phyloP scores from a whole-genome alignment of 2,329 filamentous ascomycete species.

The Venturia carpophila region DNA sequence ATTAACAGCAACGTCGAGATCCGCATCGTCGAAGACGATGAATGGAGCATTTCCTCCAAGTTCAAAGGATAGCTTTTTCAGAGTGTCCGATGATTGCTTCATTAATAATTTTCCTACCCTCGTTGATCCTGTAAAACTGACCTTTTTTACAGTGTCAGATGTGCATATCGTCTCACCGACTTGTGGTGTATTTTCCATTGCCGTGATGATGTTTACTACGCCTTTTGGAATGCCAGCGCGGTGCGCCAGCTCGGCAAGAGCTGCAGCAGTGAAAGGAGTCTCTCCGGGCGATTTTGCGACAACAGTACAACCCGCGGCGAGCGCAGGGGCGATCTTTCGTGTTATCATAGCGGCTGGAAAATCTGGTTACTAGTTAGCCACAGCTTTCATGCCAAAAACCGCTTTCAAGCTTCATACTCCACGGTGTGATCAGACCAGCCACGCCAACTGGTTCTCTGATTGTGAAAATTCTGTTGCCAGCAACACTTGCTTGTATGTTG shows the following conservation, averaged over 20 bases:
- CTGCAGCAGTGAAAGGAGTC: constrained; percentile 85
- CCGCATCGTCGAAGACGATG: constrained; percentile 93
- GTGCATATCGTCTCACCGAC: constrained; percentile 73
- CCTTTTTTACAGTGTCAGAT: constrained; percentile 69
- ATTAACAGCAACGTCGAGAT: constrained; percentile 73
- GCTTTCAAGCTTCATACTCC: constrained; percentile 21
- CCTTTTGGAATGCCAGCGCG: constrained; percentile 84
- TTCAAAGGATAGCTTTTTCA: constrained; percentile 84
- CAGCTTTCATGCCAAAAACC: background rate
- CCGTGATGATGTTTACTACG: constrained; percentile 82
- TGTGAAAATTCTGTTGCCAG: constrained; percentile 68
- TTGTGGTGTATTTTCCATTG: constrained; percentile 68
- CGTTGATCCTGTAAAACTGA: constrained; percentile 82
- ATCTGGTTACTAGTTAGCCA: constrained; percentile 55
- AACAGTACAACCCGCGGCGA: constrained; percentile 92
- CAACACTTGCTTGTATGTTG: constrained; percentile 60
- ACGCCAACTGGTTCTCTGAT: constrained; percentile 80
- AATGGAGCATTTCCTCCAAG: constrained; percentile 93
- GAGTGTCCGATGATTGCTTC: constrained; percentile 75
- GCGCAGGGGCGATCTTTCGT: constrained; percentile 51
- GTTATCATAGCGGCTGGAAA: constrained; percentile 52
- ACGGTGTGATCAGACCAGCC: constrained; percentile 72
- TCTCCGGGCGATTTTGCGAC: constrained; percentile 87
- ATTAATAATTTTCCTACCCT: constrained; percentile 68
- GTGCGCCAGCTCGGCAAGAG: constrained; percentile 75